These are phyloP conservation scores for Talaromyces ruber DNA, from an alignment of 495 filamentous ascomycete species.

Conservation along the genomic window DNA sequence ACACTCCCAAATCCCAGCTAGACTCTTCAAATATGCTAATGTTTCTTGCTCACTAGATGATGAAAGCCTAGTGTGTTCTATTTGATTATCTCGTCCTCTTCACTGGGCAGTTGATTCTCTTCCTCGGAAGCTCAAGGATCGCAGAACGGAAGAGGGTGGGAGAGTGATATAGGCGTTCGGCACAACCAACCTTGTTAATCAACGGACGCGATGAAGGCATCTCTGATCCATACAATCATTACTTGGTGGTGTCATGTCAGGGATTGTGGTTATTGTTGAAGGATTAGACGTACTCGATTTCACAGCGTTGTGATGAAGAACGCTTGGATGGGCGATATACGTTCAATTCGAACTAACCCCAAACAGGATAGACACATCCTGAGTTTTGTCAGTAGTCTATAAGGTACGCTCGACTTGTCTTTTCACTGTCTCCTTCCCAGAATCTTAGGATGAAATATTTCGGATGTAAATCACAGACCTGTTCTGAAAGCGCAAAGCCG, in stretches of 20 bases:
- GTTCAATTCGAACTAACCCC: not conserved
- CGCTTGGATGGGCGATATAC: not conserved
- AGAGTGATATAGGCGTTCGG: slow-evolving; percentile 98
- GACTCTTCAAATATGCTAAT: slow-evolving; percentile 32
- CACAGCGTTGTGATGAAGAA: not conserved
- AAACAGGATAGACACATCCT: not conserved
- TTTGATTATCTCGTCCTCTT: slow-evolving; percentile 69
- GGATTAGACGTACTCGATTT: not conserved
- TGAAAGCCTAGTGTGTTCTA: slow-evolving; percentile 96
- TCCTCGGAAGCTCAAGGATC: slow-evolving; percentile 86
- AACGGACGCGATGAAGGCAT: slow-evolving; percentile 96
- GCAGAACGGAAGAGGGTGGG: slow-evolving; percentile 51
- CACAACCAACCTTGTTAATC: slow-evolving; percentile 93
- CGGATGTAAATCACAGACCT: slow-evolving; percentile 64
- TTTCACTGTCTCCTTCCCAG: not conserved
- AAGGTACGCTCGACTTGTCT: not conserved
- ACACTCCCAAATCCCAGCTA: slow-evolving; percentile 6
- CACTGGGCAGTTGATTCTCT: slow-evolving; percentile 67
- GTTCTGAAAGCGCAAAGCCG: slow-evolving; percentile 79
- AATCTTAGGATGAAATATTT: slow-evolving; percentile 68
- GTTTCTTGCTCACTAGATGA: slow-evolving; percentile 57
- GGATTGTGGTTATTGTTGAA: not conserved
- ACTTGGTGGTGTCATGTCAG: slow-evolving; percentile 33
- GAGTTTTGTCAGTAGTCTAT: not conserved
- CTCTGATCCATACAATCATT: slow-evolving; percentile 61